Conservation (phyloP, 768 basidiomycete genomes). For the Boletus insuetus region DNA sequence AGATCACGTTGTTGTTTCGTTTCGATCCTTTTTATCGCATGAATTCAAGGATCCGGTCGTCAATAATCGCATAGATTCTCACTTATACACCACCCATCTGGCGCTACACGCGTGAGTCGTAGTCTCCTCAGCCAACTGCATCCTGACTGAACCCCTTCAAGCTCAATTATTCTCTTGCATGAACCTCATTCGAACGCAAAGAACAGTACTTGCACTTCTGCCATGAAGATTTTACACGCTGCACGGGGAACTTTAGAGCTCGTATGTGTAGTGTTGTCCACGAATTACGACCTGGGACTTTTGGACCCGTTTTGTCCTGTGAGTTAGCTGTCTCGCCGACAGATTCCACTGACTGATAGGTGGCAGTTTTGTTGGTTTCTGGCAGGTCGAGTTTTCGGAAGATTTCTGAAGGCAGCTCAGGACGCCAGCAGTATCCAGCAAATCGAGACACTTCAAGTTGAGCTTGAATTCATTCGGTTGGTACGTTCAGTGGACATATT, state of each 20-base stretch:
- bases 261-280: conserved; percentile 63
- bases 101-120: conserved; percentile 33
- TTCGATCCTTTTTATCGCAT: conserved; percentile 55
- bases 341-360: neutral
- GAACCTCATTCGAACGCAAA: conserved; percentile 71
- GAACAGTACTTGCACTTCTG: conserved; percentile 59
- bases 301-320: conserved; percentile 71
- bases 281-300: conserved; percentile 69
- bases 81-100: conserved; percentile 45
- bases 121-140: conserved; percentile 34
- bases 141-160: conserved; percentile 31
- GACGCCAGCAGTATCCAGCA: conserved; percentile 57
- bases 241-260: conserved; percentile 66
- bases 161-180: conserved; percentile 68
- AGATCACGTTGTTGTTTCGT: conserved; percentile 55
- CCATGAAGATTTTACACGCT: conserved; percentile 64
- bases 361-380: conserved; percentile 67
- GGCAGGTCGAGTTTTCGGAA: conserved; percentile 61
- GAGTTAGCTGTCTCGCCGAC: conserved; percentile 19
- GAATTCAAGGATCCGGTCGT: conserved; percentile 54
- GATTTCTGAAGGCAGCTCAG: conserved; percentile 63
- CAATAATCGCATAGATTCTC: conserved; percentile 54
- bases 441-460: conserved; percentile 54
- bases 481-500: conserved; percentile 18
- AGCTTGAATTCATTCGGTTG: conserved; percentile 68